A percentile compares a stretch with the other conserved stretches of the same genome.
Evolutionary conservation across 148 eudicot species (phyloP).

Genomic region (Beta vulgaris): DNA sequence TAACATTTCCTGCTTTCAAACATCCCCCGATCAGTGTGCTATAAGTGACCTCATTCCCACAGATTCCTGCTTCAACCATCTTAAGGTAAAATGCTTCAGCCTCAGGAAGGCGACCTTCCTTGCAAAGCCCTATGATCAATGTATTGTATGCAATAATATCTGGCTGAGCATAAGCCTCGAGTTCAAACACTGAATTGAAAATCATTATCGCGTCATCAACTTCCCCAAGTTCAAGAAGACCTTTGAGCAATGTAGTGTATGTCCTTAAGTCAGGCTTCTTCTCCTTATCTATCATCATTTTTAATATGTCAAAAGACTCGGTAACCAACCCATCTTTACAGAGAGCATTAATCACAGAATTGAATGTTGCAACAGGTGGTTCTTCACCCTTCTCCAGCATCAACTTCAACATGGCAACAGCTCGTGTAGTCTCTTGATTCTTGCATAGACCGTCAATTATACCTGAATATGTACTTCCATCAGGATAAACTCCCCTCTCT

Average conservation of each 20-base stretch:
- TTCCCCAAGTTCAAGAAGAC: conserved; percentile 53
- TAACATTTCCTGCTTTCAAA: conserved; percentile 40
- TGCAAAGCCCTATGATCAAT: conserved; percentile 57
- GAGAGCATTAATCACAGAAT: conserved; percentile 48
- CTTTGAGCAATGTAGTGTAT: conserved; percentile 45
- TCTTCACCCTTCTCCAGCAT: conserved; percentile 59
- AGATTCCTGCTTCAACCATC: conserved; percentile 38
- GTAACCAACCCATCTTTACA: conserved; percentile 46
- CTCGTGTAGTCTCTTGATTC: conserved; percentile 42
- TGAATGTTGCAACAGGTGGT: conserved; percentile 41
- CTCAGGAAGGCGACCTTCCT: conserved; percentile 46
- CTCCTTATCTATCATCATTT: conserved; percentile 55
- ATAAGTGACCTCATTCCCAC: conserved; percentile 36
- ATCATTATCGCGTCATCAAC: conserved; percentile 53
- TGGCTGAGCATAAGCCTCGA: conserved; percentile 38
- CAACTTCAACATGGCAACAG: conserved; percentile 48
- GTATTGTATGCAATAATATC: conserved; percentile 39
- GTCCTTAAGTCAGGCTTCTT: conserved; percentile 44
- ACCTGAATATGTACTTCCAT: conserved; percentile 44
- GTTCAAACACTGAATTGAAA: conserved; percentile 37
- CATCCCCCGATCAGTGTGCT: conserved; percentile 51
- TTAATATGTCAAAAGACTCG: conserved; percentile 45
- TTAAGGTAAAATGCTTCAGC: conserved; percentile 40
- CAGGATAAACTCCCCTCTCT: conserved; percentile 45
- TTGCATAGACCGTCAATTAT: conserved; percentile 55